These are phyloP conservation scores for Metschnikowia similis DNA, from an alignment of 805 yeast genomes.

Conservation along the genomic window DNA sequence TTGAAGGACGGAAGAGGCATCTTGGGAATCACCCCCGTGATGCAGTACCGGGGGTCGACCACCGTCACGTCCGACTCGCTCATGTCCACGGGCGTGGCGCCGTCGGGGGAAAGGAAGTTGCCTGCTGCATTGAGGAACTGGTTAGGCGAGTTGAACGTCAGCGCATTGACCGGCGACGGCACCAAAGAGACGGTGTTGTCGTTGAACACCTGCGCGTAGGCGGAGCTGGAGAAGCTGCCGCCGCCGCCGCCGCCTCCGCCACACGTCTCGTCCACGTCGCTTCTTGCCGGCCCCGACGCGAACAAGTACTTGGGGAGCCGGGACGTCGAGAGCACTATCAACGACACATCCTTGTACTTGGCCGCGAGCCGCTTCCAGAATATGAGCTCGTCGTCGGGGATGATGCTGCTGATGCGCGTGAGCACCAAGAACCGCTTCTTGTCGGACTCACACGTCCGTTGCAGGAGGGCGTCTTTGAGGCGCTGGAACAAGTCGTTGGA, in stretches of 20 bases:
- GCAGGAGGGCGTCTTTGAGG: conserved; percentile 31
- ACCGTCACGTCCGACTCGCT: conserved; percentile 26
- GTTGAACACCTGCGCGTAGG: neutral
- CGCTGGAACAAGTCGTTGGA: conserved; percentile 44
- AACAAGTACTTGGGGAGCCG: conserved; percentile 47
- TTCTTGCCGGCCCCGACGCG: conserved; percentile 15
- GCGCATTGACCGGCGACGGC: conserved; percentile 19
- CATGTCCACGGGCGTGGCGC: conserved; percentile 4
- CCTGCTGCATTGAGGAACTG: conserved; percentile 32
- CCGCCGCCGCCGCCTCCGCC: no score
- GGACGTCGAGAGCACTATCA: conserved; percentile 68
- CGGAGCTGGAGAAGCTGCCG: conserved; percentile 1
- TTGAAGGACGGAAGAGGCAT: conserved; percentile 63
- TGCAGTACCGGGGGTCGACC: conserved; percentile 47
- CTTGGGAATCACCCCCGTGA: conserved; percentile 56
- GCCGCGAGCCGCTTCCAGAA: conserved; percentile 75
- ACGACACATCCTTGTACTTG: conserved; percentile 49
- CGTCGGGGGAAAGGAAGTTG: conserved; percentile 31
- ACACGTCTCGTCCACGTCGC: conserved; percentile 11
- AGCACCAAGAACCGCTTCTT: conserved; percentile 62
- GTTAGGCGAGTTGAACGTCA: conserved; percentile 34
- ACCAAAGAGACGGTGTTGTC: neutral
- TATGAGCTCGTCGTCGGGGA: conserved; percentile 76
- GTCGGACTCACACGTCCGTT: conserved; percentile 31
- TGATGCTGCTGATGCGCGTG: conserved; percentile 66